A percentile compares a stretch with the other conserved stretches of the same genome.
Conservation (phyloP, 306 rosid species). For the Rosa persica region DNA sequence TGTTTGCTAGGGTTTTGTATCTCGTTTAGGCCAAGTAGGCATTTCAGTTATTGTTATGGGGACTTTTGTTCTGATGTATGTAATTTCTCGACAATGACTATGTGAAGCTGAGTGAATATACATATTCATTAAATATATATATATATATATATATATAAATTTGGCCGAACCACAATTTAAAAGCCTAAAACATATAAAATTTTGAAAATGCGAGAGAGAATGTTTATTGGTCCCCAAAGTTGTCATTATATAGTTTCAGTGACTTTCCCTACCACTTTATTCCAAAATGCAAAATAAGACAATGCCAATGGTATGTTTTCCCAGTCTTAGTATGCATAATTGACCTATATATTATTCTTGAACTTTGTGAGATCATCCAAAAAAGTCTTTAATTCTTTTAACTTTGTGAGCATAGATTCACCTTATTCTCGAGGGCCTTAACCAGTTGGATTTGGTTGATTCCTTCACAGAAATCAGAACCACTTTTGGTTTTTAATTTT, state of each 20-base stretch:
- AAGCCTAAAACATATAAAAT: background rate
- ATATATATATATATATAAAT: too few relatives aligned
- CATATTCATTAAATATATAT: too few relatives aligned
- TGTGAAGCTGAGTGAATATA: too few relatives aligned
- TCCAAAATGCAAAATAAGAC: background rate
- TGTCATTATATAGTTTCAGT: background rate
- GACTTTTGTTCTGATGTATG: too few relatives aligned
- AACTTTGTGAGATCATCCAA: background rate
- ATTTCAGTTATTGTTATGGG: too few relatives aligned
- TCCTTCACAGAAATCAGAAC: slow-evolving; percentile 3
- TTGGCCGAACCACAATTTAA: too few relatives aligned
- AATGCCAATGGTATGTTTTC: background rate
- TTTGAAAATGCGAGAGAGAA: background rate
- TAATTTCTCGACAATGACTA: too few relatives aligned
- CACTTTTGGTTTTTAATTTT: slow-evolving; percentile 1
- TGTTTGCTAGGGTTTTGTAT: too few relatives aligned
- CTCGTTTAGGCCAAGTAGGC: too few relatives aligned
- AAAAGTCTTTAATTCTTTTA: background rate
- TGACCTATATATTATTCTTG: background rate
- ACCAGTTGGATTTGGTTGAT: slow-evolving; percentile 1
- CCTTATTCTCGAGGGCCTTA: background rate
- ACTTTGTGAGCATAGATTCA: background rate
- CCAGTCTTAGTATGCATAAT: background rate
- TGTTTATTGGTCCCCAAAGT: background rate
- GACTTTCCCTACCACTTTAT: background rate